Conservation (phyloP, 2,329 filamentous ascomycete species). For the Elsinoe batatas region DNA sequence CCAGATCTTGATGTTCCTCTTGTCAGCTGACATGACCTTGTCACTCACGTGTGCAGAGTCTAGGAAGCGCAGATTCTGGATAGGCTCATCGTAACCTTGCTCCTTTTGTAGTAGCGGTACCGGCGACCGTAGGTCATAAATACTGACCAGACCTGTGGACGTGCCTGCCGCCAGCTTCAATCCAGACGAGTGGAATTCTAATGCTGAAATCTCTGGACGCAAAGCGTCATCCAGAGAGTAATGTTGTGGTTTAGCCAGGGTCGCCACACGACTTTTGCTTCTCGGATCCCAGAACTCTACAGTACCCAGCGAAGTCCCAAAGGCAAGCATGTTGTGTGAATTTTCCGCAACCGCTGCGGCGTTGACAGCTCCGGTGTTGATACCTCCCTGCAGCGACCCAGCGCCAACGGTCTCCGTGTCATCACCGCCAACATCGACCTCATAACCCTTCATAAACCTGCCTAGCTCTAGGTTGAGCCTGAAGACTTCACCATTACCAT, state of each 20-base stretch:
- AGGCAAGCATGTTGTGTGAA: slow-evolving; percentile 82
- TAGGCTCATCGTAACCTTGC: slow-evolving; percentile 87
- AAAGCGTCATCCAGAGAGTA: slow-evolving; percentile 22
- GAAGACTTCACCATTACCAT: slow-evolving; percentile 86
- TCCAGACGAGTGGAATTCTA: slow-evolving; percentile 77
- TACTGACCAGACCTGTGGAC: slow-evolving; percentile 76
- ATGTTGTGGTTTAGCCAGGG: slow-evolving; percentile 51
- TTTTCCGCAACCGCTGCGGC: slow-evolving; percentile 76
- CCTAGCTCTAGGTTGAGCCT: slow-evolving; percentile 84
- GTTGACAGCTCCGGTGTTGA: slow-evolving; percentile 78
- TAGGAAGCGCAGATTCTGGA: slow-evolving; percentile 69
- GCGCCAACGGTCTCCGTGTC: slow-evolving; percentile 57
- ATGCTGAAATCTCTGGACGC: slow-evolving; percentile 63
- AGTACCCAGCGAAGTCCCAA: slow-evolving; percentile 89
- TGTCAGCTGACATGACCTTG: slow-evolving; percentile 86
- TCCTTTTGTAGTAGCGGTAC: slow-evolving; percentile 81
- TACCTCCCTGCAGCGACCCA: slow-evolving; percentile 74
- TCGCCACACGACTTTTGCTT: slow-evolving; percentile 68
- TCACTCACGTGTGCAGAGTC: slow-evolving; percentile 53
- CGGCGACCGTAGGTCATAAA: slow-evolving; percentile 87
- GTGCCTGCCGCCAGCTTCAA: slow-evolving; percentile 78
- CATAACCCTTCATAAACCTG: slow-evolving; percentile 88
- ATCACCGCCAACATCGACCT: slow-evolving; percentile 80
- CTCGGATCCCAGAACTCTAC: slow-evolving; percentile 95
- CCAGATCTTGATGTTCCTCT: slow-evolving; percentile 96